Evolutionary conservation across 2,329 filamentous ascomycete genomes (phyloP).

Genomic region (Trichoderma hamatum): DNA sequence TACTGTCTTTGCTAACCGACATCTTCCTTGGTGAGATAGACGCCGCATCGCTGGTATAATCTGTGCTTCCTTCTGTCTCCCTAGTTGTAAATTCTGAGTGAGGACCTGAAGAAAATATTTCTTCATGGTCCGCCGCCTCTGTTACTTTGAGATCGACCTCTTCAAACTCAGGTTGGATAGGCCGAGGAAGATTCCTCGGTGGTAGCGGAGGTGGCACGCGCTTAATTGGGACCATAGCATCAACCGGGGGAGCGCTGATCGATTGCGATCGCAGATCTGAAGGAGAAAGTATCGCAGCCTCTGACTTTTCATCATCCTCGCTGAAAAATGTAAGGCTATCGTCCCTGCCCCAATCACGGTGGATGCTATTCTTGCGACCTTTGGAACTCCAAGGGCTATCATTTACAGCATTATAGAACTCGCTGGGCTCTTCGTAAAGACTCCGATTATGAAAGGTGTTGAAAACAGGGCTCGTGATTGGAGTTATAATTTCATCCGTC

Average conservation of each 20-base stretch:
- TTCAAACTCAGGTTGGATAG: slow-evolving; percentile 9
- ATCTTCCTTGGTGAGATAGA: slow-evolving; percentile 1
- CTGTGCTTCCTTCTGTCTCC: slow-evolving; percentile 3
- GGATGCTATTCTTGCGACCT: slow-evolving; percentile 8
- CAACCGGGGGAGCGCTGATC: slow-evolving; percentile 10
- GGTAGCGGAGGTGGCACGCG: slow-evolving; percentile 16
- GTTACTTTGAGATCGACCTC: slow-evolving; percentile 12
- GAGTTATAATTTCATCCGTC: slow-evolving; percentile 31
- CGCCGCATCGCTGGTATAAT: neutral
- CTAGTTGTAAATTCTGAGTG: neutral
- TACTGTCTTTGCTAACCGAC: neutral
- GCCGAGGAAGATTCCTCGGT: slow-evolving; percentile 6
- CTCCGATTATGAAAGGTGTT: neutral
- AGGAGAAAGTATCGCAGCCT: slow-evolving; percentile 4
- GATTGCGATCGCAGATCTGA: neutral
- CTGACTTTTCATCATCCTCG: slow-evolving; percentile 18
- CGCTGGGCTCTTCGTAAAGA: neutral
- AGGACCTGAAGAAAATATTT: neutral
- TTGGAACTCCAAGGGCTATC: slow-evolving; percentile 20
- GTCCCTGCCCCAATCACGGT: slow-evolving; percentile 16
- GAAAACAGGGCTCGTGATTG: slow-evolving; percentile 12
- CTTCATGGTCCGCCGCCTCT: neutral
- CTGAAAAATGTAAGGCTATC: slow-evolving; percentile 13
- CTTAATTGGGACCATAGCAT: neutral
- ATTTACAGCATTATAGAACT: slow-evolving; percentile 13